Base-by-base conservation (phyloP, 2,329 filamentous ascomycete species). In the Aspergillus aculeatinus region DNA sequence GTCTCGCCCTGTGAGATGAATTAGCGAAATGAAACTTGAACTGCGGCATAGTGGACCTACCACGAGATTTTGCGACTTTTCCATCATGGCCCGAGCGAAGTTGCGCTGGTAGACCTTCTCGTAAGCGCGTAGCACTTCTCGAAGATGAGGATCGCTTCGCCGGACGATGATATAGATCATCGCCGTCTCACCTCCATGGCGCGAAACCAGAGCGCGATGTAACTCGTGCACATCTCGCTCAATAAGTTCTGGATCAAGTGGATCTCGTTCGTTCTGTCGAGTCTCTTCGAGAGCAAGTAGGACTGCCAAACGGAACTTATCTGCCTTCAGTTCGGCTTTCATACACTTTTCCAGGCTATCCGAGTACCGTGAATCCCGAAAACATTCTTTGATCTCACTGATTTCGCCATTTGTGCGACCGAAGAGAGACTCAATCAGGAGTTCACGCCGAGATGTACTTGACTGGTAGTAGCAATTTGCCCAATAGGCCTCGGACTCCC, bases 381-480 rank as follows among this genome's bases (percentile, higher is more conserved):
- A 99, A 0, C 88, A 85, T 19, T 90, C 87, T 76, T 96, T 96
- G 81, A 99, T 97, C 62, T 84, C 82, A 11, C 85, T 83, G 63
- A 98, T 91, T 71, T 98, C 95, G n/a, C 85, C 82, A 74, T 97
- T 97, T 29, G 87, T 87, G 5, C 93, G 87, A 0, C 95, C 95
- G 87, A 97, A 96, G 21, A 99, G 83, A 5, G 88, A 87, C 77
- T 99, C 95, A 68, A 98, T 97, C 56, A 99, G 84, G 39, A 99
- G 82, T 76, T 98, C 94, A 5, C 93, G 87, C 2, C 92, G 85
- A 7, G 88, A 91, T 69, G 89, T 90, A 75, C 94, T 90, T 42
- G 89, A 88, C 72, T 97, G 94, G 78, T 97, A 98, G 88, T 92
- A 98, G 76, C 92, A 96, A 75, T 97, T 98, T 61, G 94, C 92